These are phyloP conservation scores for Plasmodium cynomolgi DNA, from an alignment of 169 alveolate genomes.

Conservation along the genomic window DNA sequence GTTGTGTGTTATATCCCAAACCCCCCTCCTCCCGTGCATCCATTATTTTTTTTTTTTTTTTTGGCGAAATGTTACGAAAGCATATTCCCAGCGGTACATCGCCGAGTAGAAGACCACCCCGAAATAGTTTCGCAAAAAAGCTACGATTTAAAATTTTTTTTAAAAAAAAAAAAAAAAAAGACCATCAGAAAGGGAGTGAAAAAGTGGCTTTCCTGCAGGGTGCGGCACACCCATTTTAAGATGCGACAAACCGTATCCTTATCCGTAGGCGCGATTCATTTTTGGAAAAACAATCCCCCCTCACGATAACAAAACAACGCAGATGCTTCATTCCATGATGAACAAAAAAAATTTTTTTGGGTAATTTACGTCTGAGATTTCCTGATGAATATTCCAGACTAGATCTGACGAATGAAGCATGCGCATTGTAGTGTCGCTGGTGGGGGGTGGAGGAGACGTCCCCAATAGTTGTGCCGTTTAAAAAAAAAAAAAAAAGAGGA, in stretches of 20 bases:
- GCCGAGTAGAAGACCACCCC: background rate
- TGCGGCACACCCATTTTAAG: background rate
- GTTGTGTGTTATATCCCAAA: background rate
- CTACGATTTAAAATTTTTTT: background rate
- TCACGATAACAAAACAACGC: background rate
- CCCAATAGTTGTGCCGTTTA: background rate
- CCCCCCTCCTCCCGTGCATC: background rate
- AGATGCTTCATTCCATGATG: conserved; percentile 43
- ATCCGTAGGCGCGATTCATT: background rate
- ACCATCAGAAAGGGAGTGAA: background rate
- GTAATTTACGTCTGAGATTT: conserved; percentile 68
- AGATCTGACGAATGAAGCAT: conserved; percentile 37
- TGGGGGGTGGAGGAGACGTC: background rate
- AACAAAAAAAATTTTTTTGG: background rate
- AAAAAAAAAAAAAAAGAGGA: background rate
- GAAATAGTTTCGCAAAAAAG: background rate
- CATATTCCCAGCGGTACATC: background rate
- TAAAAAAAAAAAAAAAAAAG: background rate
- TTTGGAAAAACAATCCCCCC: too few relatives aligned
- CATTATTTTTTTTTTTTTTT: background rate
- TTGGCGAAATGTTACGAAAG: background rate
- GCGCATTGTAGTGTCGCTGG: background rate
- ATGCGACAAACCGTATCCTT: background rate
- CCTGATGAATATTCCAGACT: background rate
- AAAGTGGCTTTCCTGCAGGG: background rate